Percentiles rank a stretch among this genome's conserved stretches.
phyloP scores from a whole-genome alignment of 306 rosid genomes.

The Cajanus cajan region DNA sequence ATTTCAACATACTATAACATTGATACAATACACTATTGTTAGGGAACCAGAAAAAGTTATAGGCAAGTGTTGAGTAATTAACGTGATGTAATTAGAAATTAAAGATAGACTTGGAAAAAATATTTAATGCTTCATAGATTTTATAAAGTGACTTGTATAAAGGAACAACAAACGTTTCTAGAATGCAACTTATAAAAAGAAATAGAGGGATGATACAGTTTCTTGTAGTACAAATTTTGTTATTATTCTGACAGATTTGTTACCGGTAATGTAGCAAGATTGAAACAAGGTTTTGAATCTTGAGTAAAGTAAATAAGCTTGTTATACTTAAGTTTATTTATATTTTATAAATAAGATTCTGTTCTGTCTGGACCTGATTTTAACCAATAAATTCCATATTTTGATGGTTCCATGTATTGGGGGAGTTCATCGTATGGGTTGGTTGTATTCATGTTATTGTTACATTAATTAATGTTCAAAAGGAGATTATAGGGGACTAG shows the following conservation, averaged over 20 bases:
- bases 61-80: background rate
- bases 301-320: background rate
- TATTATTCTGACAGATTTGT: background rate
- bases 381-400: conserved; percentile 11
- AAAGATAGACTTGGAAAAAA: background rate
- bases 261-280: background rate
- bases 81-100: background rate
- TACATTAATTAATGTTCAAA: conserved; percentile 17
- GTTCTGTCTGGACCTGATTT: conserved; percentile 9
- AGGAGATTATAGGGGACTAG: background rate
- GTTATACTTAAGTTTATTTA: background rate
- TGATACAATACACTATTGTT: background rate
- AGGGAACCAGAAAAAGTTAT: background rate
- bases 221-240: background rate
- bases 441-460: background rate
- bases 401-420: background rate
- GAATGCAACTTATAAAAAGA: background rate
- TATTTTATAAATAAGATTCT: background rate
- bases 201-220: background rate
- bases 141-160: background rate
- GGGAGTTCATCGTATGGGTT: background rate
- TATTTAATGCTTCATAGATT: background rate
- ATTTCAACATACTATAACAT: background rate
- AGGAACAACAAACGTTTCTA: background rate
- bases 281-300: conserved; percentile 13